Evolutionary conservation across 495 filamentous ascomycete species (phyloP).

Genomic region (Parachaetomium inaequale): DNA sequence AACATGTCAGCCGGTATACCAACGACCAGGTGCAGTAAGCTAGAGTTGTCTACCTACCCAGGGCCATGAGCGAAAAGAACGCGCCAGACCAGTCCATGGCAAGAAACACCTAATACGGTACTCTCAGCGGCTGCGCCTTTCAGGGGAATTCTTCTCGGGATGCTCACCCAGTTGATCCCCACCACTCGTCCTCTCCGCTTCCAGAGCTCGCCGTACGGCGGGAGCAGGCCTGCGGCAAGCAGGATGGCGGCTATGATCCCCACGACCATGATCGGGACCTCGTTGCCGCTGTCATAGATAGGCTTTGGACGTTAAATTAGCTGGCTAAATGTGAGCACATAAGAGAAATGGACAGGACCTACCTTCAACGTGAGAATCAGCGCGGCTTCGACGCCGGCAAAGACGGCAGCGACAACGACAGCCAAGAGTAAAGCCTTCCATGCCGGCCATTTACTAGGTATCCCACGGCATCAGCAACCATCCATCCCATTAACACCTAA

Average conservation of each 20-base stretch:
- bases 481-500: background rate
- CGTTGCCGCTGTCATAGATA: constrained; percentile 48
- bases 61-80: constrained; percentile 69
- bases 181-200: constrained; percentile 66
- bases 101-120: constrained; percentile 60
- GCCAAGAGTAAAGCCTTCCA: constrained; percentile 50
- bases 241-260: constrained; percentile 65
- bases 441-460: constrained; percentile 50
- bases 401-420: constrained; percentile 39
- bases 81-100: constrained; percentile 68
- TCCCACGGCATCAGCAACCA: background rate
- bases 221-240: constrained; percentile 66
- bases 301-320: constrained; percentile 32
- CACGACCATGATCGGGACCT: constrained; percentile 55
- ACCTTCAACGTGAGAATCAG: constrained; percentile 63
- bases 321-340: background rate
- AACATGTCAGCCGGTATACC: background rate
- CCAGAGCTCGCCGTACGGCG: constrained; percentile 69
- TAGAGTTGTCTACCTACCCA: constrained; percentile 50
- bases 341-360: constrained; percentile 7
- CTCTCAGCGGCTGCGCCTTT: background rate
- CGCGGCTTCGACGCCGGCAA: constrained; percentile 57
- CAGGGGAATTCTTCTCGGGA: no score
- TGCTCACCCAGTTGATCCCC: constrained; percentile 55
- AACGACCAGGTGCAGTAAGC: background rate